Conservation (phyloP, 148 eudicot species). For the Rheum nobile region DNA sequence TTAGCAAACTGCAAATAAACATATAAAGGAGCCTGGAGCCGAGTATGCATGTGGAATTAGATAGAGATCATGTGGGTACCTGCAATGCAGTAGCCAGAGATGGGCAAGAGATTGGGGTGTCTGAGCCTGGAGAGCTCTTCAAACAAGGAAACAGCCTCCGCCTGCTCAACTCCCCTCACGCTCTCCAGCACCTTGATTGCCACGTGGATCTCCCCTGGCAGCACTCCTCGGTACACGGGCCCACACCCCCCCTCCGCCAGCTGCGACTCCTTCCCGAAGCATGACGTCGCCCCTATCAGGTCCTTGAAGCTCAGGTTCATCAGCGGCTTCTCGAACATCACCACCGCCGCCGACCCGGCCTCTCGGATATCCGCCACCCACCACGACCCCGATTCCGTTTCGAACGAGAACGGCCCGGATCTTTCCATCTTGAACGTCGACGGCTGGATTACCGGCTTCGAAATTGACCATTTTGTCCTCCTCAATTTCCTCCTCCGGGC, state of each 20-base stretch:
- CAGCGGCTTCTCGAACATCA: conserved; percentile 98
- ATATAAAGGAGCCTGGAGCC: no score
- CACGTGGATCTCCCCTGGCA: conserved; percentile 88
- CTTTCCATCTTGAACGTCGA: conserved; percentile 44
- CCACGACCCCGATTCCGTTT: conserved; percentile 68
- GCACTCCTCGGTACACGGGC: conserved; percentile 73
- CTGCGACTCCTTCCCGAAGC: conserved; percentile 73
- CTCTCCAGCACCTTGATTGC: conserved; percentile 82
- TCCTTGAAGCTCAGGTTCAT: conserved; percentile 82
- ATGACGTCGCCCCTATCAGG: conserved; percentile 78
- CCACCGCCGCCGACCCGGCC: conserved; percentile 51
- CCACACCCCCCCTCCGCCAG: conserved; percentile 78
- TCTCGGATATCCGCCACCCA: conserved; percentile 78
- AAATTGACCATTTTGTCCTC: conserved; percentile 11
- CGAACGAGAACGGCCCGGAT: conserved; percentile 87
- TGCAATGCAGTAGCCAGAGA: conserved; percentile 93
- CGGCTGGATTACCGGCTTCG: not conserved
- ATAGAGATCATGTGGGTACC: conserved; percentile 21
- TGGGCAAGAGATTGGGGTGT: conserved; percentile 79
- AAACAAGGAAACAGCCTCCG: conserved; percentile 45
- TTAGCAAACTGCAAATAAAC: no score
- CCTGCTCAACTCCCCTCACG: conserved; percentile 36
- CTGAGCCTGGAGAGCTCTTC: conserved; percentile 51
- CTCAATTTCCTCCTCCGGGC: not conserved
- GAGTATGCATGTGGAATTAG: no score